Conservation (phyloP, 2,329 filamentous ascomycete genomes). For the Chaetomiaceae sp. region DNA sequence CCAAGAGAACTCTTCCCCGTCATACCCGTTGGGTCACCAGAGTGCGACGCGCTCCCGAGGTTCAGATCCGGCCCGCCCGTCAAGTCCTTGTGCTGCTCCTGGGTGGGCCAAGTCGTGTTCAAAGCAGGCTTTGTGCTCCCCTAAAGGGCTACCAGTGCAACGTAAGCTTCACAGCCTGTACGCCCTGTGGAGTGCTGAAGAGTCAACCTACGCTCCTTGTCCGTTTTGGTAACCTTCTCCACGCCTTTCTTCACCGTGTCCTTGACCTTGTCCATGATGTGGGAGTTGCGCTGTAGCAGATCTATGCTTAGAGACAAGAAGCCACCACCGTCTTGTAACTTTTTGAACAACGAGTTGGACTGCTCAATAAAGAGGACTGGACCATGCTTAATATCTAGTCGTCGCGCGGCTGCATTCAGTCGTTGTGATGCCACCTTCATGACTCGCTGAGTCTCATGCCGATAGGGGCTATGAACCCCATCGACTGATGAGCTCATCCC, state of each 20-base stretch:
- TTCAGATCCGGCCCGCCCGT: conserved; percentile 8
- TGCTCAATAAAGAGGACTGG: no score
- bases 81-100: conserved; percentile 11
- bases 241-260: conserved; percentile 10
- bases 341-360: no score
- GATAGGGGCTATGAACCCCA: conserved; percentile 31
- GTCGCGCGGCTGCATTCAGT: no score
- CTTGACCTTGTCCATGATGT: conserved; percentile 15
- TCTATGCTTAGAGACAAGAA: no score
- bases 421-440: no score
- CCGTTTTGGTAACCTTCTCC: conserved; percentile 10
- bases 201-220: conserved; percentile 3
- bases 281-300: not conserved
- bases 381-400: no score
- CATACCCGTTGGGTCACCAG: not conserved
- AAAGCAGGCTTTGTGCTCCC: conserved; percentile 7
- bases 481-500: conserved; percentile 44
- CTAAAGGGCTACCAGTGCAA: not conserved
- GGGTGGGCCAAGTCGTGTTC: conserved; percentile 2
- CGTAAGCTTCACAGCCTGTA: not conserved
- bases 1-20: conserved; percentile 2
- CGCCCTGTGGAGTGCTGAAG: no score
- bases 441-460: not conserved
- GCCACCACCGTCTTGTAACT: not conserved
- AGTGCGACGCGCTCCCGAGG: conserved; percentile 1